Base-by-base conservation (phyloP, 306 rosid genomes). In the Vachellia collinsii region DNA sequence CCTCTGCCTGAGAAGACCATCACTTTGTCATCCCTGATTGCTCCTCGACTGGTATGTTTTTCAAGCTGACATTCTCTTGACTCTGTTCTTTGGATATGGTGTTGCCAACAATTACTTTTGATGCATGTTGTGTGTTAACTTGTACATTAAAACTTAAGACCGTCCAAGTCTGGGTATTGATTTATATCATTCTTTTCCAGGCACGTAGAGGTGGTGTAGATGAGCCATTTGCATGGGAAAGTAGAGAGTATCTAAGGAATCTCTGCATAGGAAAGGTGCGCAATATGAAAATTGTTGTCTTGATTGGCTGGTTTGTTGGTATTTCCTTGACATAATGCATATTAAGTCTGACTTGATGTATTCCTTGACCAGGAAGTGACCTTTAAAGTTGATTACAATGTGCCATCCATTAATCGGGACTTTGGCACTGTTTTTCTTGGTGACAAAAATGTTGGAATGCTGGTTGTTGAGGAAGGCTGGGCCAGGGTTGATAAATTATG, bases 191-290 rank as follows among this genome's bases (percentile, higher is more conserved):
- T 5, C 23, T 56, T 36, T 37, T 39, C 8, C 80, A 93, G 99
- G 99, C 98, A 23, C 93, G 99, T 39, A 87, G 97, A 88, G 94
- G 92, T 25, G 93, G 97, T 36, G 78, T 81, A 11, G 99, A 96
- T 58, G 99, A 96, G 85, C 92, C 99, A 58, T 96, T 90, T 83
- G 99, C 99, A 54, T 96, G 99, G 99, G 92, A 92, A 8, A 96
- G 99, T 85, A 93, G 93, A 63, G 99, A 96, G 88, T 93, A 75
- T 82, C 83, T 96, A 73, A 90, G 99, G 83, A 93, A 93, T 68
- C 92, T 88, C 77, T 90, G 94, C 86, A 84, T 93, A 46, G 99
- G 99, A 81, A 90, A 93, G 99, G 99, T 93, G 66, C 48, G 73
- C 10, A 34, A 5, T 82, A 62, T 14, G 3, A 44, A 63, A 42